These are phyloP conservation scores for Auriscalpium microsporum DNA, from an alignment of 768 basidiomycete species.

Conservation along the genomic window DNA sequence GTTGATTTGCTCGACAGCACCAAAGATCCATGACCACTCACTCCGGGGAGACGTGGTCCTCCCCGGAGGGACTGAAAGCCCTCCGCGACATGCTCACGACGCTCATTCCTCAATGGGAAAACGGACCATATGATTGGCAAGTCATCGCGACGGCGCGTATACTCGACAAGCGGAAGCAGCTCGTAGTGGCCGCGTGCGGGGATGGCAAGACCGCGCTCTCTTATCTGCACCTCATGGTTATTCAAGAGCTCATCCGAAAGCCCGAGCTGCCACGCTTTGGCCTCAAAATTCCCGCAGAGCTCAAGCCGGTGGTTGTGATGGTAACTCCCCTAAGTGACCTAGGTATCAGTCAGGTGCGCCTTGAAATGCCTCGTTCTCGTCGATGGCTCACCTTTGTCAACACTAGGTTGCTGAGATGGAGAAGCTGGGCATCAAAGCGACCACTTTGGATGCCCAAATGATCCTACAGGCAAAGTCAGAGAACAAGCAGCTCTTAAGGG, in stretches of 20 bases:
- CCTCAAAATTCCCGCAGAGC: neutral
- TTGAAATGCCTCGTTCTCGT: neutral
- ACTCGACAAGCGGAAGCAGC: neutral
- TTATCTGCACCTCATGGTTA: neutral
- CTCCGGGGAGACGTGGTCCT: neutral
- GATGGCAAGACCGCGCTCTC: conserved; percentile 4
- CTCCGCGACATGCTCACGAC: neutral
- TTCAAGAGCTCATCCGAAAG: neutral
- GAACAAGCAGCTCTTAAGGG: neutral
- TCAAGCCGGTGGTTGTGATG: neutral
- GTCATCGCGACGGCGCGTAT: neutral
- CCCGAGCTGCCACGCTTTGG: neutral
- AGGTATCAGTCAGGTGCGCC: conserved; percentile 7
- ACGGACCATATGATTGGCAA: conserved; percentile 3
- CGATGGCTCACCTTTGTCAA: neutral
- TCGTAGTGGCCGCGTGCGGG: neutral
- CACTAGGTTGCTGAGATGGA: conserved; percentile 3
- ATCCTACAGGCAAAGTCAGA: neutral
- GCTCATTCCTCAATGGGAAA: neutral
- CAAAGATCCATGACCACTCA: neutral
- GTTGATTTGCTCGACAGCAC: too few species aligned
- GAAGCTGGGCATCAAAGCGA: neutral
- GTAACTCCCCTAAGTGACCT: conserved; percentile 7
- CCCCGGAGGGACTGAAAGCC: neutral
- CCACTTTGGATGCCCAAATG: neutral